Percentiles rank a stretch among this genome's conserved stretches.
Evolutionary conservation across 805 yeast genomes (phyloP).

Genomic region (Wickerhamiella siamensis): DNA sequence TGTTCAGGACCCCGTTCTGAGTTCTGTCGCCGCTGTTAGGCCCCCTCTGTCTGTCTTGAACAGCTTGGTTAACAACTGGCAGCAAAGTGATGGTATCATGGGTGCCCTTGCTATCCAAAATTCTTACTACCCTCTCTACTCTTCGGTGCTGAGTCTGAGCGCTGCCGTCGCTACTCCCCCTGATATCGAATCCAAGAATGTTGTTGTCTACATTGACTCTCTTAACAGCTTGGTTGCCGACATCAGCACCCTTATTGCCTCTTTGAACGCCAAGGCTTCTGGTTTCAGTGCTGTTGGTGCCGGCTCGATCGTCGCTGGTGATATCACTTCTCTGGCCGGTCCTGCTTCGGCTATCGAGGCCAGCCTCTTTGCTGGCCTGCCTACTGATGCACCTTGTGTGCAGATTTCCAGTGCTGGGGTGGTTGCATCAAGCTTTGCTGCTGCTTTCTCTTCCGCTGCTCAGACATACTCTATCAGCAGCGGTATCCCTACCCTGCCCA

Average conservation of each 20-base stretch:
- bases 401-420: background rate
- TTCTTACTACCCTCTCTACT: conserved; percentile 13
- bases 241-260: conserved; percentile 13
- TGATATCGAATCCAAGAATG: conserved; percentile 8
- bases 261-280: conserved; percentile 16
- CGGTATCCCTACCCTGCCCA: background rate
- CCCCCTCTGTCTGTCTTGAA: conserved; percentile 1
- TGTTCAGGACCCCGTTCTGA: too few relatives aligned
- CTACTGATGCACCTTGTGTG: conserved; percentile 6
- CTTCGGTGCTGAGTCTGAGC: conserved; percentile 12
- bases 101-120: conserved; percentile 23
- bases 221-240: conserved; percentile 9
- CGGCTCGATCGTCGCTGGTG: conserved; percentile 14
- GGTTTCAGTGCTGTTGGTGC: conserved; percentile 18
- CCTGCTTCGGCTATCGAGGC: background rate
- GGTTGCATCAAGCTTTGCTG: background rate
- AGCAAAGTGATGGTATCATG: conserved; percentile 15
- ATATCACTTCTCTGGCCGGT: conserved; percentile 13
- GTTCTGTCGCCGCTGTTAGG: background rate
- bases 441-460: conserved; percentile 2
- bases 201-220: conserved; percentile 5
- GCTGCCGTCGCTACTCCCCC: conserved; percentile 5
- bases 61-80: conserved; percentile 9
- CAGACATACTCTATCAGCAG: conserved; percentile 5
- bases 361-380: conserved; percentile 2